Evolutionary conservation across 2,329 filamentous ascomycete genomes (phyloP).

Genomic region (Pleomassaria siparia): DNA sequence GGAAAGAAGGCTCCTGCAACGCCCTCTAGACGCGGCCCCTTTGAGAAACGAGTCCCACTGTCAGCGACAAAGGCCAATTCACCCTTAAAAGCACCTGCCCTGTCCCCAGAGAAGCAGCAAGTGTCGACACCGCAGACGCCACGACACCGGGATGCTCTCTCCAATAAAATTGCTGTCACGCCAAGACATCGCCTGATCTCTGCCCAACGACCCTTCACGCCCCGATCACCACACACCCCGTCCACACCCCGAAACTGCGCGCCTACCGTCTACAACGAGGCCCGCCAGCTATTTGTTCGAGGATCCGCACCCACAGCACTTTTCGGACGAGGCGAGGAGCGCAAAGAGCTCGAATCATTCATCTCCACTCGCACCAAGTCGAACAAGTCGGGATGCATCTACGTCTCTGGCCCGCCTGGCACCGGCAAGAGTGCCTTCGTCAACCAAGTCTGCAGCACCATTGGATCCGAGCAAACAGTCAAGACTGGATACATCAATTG

Average conservation of each 20-base stretch:
- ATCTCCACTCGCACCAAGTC: constrained; percentile 64
- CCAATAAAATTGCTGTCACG: constrained; percentile 69
- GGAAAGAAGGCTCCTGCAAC: constrained; percentile 33
- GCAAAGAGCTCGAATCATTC: constrained; percentile 67
- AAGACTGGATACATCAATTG: constrained; percentile 87
- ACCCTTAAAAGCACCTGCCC: constrained; percentile 49
- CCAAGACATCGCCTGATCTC: constrained; percentile 83
- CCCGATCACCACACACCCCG: constrained; percentile 76
- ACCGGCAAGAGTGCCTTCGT: constrained; percentile 97
- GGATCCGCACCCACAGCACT: constrained; percentile 74
- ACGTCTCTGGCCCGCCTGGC: constrained; percentile 92
- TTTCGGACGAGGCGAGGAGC: constrained; percentile 73
- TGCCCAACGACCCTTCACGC: constrained; percentile 71
- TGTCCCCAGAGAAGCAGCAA: constrained; percentile 51
- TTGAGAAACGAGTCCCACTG: constrained; percentile 44
- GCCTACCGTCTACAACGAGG: constrained; percentile 81
- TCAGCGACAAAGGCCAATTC: constrained; percentile 52
- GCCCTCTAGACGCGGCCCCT: constrained; percentile 52
- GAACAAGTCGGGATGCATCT: constrained; percentile 76
- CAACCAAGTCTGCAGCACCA: constrained; percentile 69
- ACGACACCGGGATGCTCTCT: constrained; percentile 76
- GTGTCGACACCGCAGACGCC: constrained; percentile 66
- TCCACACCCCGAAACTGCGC: constrained; percentile 65
- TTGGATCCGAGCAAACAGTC: constrained; percentile 55
- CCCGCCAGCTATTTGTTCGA: constrained; percentile 82